Conservation (phyloP, 768 basidiomycete genomes). For the Suillus spraguei region DNA sequence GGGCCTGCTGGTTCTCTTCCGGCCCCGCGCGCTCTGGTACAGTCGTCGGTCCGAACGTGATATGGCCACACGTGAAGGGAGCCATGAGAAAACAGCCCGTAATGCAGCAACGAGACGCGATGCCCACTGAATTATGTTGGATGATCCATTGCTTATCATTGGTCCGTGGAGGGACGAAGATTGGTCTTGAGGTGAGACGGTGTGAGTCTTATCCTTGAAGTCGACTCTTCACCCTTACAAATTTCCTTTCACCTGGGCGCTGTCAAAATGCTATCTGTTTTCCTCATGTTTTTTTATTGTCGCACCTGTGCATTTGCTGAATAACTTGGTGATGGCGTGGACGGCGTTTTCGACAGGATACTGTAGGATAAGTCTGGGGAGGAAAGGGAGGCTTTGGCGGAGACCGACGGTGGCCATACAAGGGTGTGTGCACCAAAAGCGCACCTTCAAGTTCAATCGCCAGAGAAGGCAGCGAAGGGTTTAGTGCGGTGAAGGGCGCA, state of each 20-base stretch:
- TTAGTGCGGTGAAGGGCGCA: too few relatives aligned
- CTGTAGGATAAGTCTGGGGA: too few relatives aligned
- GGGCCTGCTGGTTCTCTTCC: slow-evolving; percentile 10
- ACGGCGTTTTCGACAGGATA: too few relatives aligned
- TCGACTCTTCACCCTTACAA: neutral
- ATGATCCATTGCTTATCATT: slow-evolving; percentile 33
- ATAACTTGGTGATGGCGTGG: too few relatives aligned
- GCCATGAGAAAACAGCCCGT: slow-evolving; percentile 2
- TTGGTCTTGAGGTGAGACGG: slow-evolving; percentile 15
- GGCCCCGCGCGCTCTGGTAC: slow-evolving; percentile 53
- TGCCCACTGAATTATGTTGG: slow-evolving; percentile 14
- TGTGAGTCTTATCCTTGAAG: neutral
- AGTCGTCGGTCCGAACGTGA: slow-evolving; percentile 35
- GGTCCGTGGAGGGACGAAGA: slow-evolving; percentile 16
- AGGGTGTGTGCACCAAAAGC: too few relatives aligned
- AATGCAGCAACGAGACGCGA: neutral
- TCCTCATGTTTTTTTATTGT: neutral
- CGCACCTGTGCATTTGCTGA: neutral
- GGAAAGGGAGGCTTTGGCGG: too few relatives aligned
- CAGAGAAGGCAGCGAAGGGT: too few relatives aligned
- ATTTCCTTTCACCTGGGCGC: neutral
- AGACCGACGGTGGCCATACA: too few relatives aligned
- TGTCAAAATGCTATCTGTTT: neutral
- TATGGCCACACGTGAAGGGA: slow-evolving; percentile 1
- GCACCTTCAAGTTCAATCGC: too few relatives aligned